These are phyloP conservation scores for Diplodia mutila DNA, from an alignment of 2,329 filamentous ascomycete genomes.

Conservation along the genomic window DNA sequence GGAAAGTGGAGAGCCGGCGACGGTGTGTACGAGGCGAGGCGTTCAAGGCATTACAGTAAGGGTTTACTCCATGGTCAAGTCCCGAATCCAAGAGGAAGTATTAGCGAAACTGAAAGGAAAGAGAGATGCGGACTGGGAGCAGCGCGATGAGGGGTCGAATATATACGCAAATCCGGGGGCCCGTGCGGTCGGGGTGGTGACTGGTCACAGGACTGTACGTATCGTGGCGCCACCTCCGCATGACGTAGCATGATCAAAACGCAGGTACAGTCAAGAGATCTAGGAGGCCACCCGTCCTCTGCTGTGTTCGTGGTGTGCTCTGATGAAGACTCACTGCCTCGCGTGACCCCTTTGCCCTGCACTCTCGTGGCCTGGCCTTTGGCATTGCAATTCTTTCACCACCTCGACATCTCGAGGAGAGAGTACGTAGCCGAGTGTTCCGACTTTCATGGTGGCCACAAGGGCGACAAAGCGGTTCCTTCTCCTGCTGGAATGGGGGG, in stretches of 20 bases:
- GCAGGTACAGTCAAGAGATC: background rate
- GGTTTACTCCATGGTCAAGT: background rate
- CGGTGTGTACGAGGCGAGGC: background rate
- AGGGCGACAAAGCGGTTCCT: background rate
- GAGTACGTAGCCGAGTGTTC: background rate
- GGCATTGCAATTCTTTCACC: background rate
- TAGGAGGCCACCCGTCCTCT: background rate
- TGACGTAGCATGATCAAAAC: conserved; percentile 6
- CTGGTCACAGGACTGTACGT: conserved; percentile 12
- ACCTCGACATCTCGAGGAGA: background rate
- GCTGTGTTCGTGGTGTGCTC: background rate
- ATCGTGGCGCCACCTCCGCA: conserved; percentile 14
- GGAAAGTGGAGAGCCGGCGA: background rate
- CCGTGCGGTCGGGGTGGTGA: background rate
- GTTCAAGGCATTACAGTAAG: background rate
- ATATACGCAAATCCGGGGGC: background rate
- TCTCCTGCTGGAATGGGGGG: background rate
- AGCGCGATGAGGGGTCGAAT: background rate
- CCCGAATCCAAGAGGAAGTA: conserved; percentile 1
- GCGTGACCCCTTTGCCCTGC: background rate
- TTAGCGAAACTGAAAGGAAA: conserved; percentile 6
- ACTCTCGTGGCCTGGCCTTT: background rate
- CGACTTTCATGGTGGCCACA: too few species aligned
- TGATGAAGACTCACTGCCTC: background rate
- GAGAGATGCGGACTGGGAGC: background rate